Conservation (phyloP, 1,139 yeast genomes). For the Neolecta irregularis region DNA sequence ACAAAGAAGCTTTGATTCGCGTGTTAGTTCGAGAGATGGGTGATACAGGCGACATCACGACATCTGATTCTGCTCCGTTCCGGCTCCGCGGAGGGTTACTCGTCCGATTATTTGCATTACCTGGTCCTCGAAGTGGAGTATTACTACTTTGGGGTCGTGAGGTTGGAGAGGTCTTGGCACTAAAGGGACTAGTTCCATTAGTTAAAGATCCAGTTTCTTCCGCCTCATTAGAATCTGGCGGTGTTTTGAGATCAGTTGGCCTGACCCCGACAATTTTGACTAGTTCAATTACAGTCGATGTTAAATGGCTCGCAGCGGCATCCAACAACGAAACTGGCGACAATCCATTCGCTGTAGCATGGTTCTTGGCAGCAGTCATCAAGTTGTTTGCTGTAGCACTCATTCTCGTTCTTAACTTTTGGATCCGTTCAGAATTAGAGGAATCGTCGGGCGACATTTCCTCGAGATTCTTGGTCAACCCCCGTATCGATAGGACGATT, state of each 20-base stretch:
- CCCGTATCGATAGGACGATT: conserved; percentile 26
- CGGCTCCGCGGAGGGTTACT: too few species aligned
- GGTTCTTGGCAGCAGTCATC: conserved; percentile 67
- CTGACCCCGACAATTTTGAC: conserved; percentile 39
- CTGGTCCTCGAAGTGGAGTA: too few species aligned
- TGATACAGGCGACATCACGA: too few species aligned
- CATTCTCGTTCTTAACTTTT: conserved; percentile 18
- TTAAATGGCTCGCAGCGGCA: conserved; percentile 62
- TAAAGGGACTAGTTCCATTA: too few species aligned
- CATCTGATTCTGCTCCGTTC: too few species aligned
- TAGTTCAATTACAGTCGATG: conserved; percentile 59
- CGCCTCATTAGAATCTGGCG: conserved; percentile 1
- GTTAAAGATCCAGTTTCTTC: too few species aligned
- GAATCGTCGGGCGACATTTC: conserved; percentile 22
- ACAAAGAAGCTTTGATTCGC: too few species aligned
- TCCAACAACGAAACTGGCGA: conserved; percentile 62
- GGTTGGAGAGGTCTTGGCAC: too few species aligned
- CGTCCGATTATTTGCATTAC: too few species aligned
- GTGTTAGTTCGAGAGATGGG: too few species aligned
- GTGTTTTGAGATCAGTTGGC: conserved; percentile 1
- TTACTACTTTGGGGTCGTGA: too few species aligned
- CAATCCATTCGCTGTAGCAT: conserved; percentile 43
- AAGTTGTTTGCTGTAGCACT: conserved; percentile 63
- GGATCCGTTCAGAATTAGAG: conserved; percentile 3
- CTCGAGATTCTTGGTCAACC: conserved; percentile 26